Evolutionary conservation across 257 asterid species (phyloP), one percentile per base, ranked within the genome.

Genomic region (Petunia axillaris): DNA sequence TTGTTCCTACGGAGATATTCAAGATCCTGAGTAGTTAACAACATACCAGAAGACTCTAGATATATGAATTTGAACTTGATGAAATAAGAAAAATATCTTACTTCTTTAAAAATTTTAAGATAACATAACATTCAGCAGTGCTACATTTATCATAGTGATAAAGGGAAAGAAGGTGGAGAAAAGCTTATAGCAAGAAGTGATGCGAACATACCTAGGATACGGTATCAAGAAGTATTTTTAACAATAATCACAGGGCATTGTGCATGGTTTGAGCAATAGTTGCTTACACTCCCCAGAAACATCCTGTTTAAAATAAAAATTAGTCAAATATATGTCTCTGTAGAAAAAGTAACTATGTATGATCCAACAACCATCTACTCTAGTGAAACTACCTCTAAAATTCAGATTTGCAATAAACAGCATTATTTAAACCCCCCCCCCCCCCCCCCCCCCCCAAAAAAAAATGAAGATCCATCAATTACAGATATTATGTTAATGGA

Each of bases 231-330:
- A 38, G 60, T 57, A 37, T 7, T 83, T 80, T 87, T 87, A 59
- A 87, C 89, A 73, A 87, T 87, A 83, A 87, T 78, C 66, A 87
- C 87, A 37, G 91, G 91, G 83, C 91, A 87, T 71, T 80, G 83
- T 36, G 91, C 91, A 67, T 67, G 86, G 80, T 87, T 87, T 77
- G 86, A 74, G 84, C 89, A 87, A 67, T 87, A 87, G 71, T 85
- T 85, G 82, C 91, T 85, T 35, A 87, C 91, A 82, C 91, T 87
- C 81, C 91, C 91, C 85, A 87, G 66, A 84, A 87, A 87, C 91
- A 87, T 87, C 89, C 91, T 87, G 86, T 60, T 68, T 10, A 55
- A 55, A 80, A 41, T 64, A n/a, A 36, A 55, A 75, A 70, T 16
- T 4, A 14, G 54, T 87, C 50, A 80, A 73, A 25, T 75, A 50